phyloP scores from a whole-genome alignment of 108 stramenopile species.

The Nitzschia sp. region DNA sequence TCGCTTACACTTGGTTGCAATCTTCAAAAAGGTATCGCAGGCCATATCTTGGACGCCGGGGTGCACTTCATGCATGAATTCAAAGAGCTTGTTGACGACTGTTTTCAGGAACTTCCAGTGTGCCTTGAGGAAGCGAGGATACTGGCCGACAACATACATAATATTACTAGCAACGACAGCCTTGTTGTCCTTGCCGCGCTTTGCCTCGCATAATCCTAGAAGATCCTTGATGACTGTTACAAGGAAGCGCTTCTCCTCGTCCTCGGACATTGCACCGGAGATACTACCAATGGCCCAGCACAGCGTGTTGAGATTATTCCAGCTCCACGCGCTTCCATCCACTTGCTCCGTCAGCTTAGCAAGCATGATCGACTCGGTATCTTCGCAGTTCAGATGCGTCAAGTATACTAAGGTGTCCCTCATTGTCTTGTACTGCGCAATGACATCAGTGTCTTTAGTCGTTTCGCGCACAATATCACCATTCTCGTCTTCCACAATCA shows the following conservation, averaged over 20 bases:
- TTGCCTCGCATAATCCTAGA: slow-evolving; percentile 93
- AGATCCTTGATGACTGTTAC: slow-evolving; percentile 99
- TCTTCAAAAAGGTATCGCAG: slow-evolving; percentile 98
- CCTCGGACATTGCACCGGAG: slow-evolving; percentile 98
- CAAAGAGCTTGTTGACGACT: slow-evolving; percentile 99
- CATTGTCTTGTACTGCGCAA: slow-evolving; percentile 99
- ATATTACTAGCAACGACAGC: slow-evolving; percentile 99
- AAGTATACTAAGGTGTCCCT: slow-evolving; percentile 97
- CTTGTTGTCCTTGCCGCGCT: slow-evolving; percentile 98
- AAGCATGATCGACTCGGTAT: slow-evolving; percentile 98
- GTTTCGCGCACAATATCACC: slow-evolving; percentile 97
- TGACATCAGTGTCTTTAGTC: slow-evolving; percentile 98
- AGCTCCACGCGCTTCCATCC: slow-evolving; percentile 88
- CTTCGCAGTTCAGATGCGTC: slow-evolving; percentile 97
- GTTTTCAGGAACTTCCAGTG: slow-evolving; percentile 99
- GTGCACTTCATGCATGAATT: slow-evolving; percentile 99
- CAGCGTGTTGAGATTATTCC: slow-evolving; percentile 96
- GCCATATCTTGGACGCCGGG: slow-evolving; percentile 99
- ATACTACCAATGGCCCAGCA: slow-evolving; percentile 99
- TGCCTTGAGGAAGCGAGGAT: slow-evolving; percentile 98
- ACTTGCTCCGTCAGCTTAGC: slow-evolving; percentile 96
- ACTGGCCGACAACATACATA: slow-evolving; percentile 99
- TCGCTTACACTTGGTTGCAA: slow-evolving; percentile 97
- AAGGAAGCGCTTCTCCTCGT: slow-evolving; percentile 98
- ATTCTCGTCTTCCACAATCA: slow-evolving; percentile 99